Evolutionary conservation across 768 basidiomycete species (phyloP).

Genomic region (Suillus sp.): DNA sequence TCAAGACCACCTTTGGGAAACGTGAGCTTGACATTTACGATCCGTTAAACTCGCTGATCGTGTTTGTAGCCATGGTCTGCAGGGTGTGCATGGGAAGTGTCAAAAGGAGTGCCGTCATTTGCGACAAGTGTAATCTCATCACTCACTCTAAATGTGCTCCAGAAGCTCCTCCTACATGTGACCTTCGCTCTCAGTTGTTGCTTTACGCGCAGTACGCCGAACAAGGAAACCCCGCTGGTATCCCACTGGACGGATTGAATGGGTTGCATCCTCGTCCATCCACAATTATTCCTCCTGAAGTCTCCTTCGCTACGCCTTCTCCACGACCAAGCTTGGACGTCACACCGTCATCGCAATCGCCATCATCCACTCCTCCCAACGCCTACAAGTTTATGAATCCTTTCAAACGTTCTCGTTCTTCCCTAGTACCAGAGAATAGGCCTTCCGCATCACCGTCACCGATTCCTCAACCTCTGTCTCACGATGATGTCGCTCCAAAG

Average conservation of each 20-base stretch:
- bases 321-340: slow-evolving; percentile 53
- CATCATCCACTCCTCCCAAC: slow-evolving; percentile 48
- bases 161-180: slow-evolving; percentile 79
- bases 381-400: slow-evolving; percentile 66
- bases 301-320: slow-evolving; percentile 49
- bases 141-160: slow-evolving; percentile 76
- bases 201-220: slow-evolving; percentile 79
- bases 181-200: slow-evolving; percentile 79
- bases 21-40: slow-evolving; percentile 45
- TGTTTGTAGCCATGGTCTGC: slow-evolving; percentile 73
- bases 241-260: slow-evolving; percentile 52
- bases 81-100: slow-evolving; percentile 78
- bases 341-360: slow-evolving; percentile 30
- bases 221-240: slow-evolving; percentile 56
- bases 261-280: slow-evolving; percentile 20
- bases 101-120: slow-evolving; percentile 87
- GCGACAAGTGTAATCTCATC: slow-evolving; percentile 87
- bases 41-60: slow-evolving; percentile 12
- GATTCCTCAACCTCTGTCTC: slow-evolving; percentile 23
- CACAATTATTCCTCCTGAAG: slow-evolving; percentile 57
- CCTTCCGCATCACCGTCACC: slow-evolving; percentile 35
- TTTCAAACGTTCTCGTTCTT: slow-evolving; percentile 68
- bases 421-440: slow-evolving; percentile 47
- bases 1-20: slow-evolving; percentile 92
- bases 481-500: slow-evolving; percentile 23